These are phyloP conservation scores for Babesia ovis DNA, from an alignment of 169 alveolate species.

Conservation along the genomic window DNA sequence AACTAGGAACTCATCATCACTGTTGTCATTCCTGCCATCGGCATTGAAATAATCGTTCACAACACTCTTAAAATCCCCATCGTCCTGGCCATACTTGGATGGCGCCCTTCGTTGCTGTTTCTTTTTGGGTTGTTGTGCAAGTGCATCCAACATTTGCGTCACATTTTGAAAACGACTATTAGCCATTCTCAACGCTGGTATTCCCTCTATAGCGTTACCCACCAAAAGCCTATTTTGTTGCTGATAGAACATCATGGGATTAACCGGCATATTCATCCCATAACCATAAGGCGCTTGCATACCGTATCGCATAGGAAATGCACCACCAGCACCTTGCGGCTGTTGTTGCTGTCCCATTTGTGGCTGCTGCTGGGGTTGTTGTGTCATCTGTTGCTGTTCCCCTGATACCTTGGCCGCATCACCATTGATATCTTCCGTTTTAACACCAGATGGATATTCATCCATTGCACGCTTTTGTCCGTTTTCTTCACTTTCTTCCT, in stretches of 20 bases:
- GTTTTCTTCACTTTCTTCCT: conserved; percentile 18
- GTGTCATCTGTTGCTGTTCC: neutral
- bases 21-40: conserved; percentile 47
- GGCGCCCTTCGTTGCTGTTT: conserved; percentile 21
- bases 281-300: conserved; percentile 40
- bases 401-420: neutral
- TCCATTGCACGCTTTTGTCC: neutral
- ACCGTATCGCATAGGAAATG: conserved; percentile 16
- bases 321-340: conserved; percentile 18
- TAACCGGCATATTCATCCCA: conserved; percentile 47
- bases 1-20: conserved; percentile 66
- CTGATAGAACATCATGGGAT: conserved; percentile 54
- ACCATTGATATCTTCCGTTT: conserved; percentile 8
- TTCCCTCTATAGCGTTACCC: conserved; percentile 66
- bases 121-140: conserved; percentile 64
- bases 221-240: conserved; percentile 57
- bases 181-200: conserved; percentile 67
- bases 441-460: conserved; percentile 3
- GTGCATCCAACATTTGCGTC: conserved; percentile 66
- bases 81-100: conserved; percentile 39
- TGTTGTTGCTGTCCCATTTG: conserved; percentile 22
- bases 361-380: conserved; percentile 7
- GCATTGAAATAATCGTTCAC: conserved; percentile 57
- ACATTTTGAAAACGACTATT: conserved; percentile 66
- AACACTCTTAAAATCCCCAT: conserved; percentile 62